Base-by-base conservation (phyloP, 2,329 filamentous ascomycete genomes). In the Pseudogymnoascus sp. region DNA sequence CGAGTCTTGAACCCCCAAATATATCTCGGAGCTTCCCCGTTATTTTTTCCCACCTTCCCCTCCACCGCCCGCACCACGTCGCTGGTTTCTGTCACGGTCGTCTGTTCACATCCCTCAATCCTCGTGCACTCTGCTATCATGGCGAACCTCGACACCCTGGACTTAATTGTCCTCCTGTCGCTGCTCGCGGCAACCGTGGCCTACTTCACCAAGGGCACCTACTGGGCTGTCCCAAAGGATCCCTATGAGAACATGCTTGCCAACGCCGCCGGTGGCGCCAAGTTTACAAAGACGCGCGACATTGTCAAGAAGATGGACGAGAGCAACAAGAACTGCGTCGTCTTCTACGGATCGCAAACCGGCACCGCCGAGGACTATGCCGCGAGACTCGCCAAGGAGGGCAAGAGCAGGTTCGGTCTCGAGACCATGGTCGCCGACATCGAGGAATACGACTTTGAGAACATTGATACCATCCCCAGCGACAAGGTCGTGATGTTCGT, bases 321-420 rank as follows among this genome's bases (percentile, higher is more conserved):
- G 79, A 87, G 86, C 9, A 88, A 87, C 75, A 99, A 97, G 80
- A 97, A 99, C 79, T 97, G 93, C 75, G 88, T 99, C 66, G 88
- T 99, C 70, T 97, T 99, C 81, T 99, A 97, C 74, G 94, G 94
- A 67, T 99, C 94, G 33, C 94, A 99, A 78, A 99, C 94, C 18
- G 94, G 94, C 70, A 99, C 94, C 39, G 94, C 94, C 58, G 95
- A 99, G 78, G 94, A 99, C 75, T 99, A 99, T 73, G 95, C 94
- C 67, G 96, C 93, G 11, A 86, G 95, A 69, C 80, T 99, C 68
- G 92, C 94, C 67, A 99, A 99, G 81, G 94, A 99, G 77, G 94
- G 94, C 71, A 93, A 93, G 75, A 96, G 93, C 70, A 86, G 94
- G 65, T 99, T 96, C 73, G 94, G 94, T 37, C 82, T 99, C 65